Base-by-base conservation (phyloP, 2,329 filamentous ascomycete species). In the Aspergillus neoniger region DNA sequence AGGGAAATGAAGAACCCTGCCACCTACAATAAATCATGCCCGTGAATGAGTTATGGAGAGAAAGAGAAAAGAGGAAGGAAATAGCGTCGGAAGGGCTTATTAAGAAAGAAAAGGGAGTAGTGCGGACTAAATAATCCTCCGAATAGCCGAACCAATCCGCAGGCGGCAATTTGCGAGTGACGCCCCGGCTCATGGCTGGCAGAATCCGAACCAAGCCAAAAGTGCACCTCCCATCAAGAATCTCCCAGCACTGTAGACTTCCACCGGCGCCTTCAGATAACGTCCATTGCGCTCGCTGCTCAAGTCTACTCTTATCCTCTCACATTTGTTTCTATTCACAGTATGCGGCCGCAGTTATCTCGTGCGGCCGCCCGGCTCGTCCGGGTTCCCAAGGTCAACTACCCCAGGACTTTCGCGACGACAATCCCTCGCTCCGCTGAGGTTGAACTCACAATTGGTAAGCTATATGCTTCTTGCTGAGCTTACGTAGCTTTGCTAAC, bases 361-460 rank as follows among this genome's bases (percentile, higher is more conserved):
- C 83, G 85, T 81, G 84, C 85, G 77, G 80, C 85, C 74, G 82
- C 81, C 77, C 84, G 82, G 77, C 80, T 83, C 73, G 79, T 81
- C 74, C 79, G 79, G 74, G 77, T 80, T 69, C 74, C 80, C 69
- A 77, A 79, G 72, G 75, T 79, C 77, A 82, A 82, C 77, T 86
- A 86, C 80, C 84, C 87, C 78, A 88, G 92, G 81, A 82, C 90
- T 73, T 96, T 99, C 83, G 86, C 90, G 80, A 90, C 89, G 72
- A 92, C 91, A 69, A 80, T 86, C 74, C 86, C 85, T 80, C 87
- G 92, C 79, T 86, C 86, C 72, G 94, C 92, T 71, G 92, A 98
- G 84, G 93, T 99, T 75, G 92, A 97, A 86, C 87, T 99, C 79
- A 99, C 94, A 75, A 88, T 97, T 84, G 92, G 91, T 96, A 81